phyloP scores from a whole-genome alignment of 2,329 filamentous ascomycete genomes.

The Xylaria arbuscula region DNA sequence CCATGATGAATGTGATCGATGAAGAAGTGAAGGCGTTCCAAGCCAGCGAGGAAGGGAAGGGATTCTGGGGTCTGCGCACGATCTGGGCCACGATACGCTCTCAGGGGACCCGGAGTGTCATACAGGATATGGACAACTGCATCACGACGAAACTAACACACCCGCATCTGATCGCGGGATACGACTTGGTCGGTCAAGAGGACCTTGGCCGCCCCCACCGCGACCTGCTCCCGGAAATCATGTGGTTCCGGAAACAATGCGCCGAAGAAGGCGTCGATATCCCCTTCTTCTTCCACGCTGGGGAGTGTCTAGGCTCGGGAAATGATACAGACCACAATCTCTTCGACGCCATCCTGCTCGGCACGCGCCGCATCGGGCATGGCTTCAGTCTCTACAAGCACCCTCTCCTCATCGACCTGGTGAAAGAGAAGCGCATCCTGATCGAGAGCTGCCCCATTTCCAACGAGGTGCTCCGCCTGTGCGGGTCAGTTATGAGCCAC shows the following conservation, averaged over 20 bases:
- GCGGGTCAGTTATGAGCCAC: slow-evolving; percentile 79
- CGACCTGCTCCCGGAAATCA: slow-evolving; percentile 83
- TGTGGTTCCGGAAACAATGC: slow-evolving; percentile 93
- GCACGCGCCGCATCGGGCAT: slow-evolving; percentile 89
- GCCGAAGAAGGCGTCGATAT: slow-evolving; percentile 80
- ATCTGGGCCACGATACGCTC: slow-evolving; percentile 84
- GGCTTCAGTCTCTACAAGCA: slow-evolving; percentile 92
- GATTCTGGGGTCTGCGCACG: slow-evolving; percentile 85
- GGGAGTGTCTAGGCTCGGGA: slow-evolving; percentile 85
- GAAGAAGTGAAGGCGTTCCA: slow-evolving; percentile 85
- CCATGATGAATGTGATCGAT: slow-evolving; percentile 77
- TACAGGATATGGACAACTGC: slow-evolving; percentile 88
- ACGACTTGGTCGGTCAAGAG: slow-evolving; percentile 91
- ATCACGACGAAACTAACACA: slow-evolving; percentile 83
- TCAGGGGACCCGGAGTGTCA: slow-evolving; percentile 71
- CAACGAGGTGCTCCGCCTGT: slow-evolving; percentile 86
- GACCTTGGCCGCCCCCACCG: slow-evolving; percentile 79
- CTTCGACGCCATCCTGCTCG: slow-evolving; percentile 87
- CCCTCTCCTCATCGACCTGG: slow-evolving; percentile 86
- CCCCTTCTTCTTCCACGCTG: slow-evolving; percentile 96
- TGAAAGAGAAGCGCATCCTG: slow-evolving; percentile 88
- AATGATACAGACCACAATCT: slow-evolving; percentile 81
- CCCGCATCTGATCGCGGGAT: slow-evolving; percentile 84
- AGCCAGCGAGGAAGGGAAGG: slow-evolving; percentile 72
- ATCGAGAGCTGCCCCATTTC: slow-evolving; percentile 92